A percentile compares a stretch with the other conserved stretches of the same genome.
These are phyloP conservation scores for Xylaria multiplex DNA, from an alignment of 2,329 filamentous ascomycete genomes.

Conservation along the genomic window DNA sequence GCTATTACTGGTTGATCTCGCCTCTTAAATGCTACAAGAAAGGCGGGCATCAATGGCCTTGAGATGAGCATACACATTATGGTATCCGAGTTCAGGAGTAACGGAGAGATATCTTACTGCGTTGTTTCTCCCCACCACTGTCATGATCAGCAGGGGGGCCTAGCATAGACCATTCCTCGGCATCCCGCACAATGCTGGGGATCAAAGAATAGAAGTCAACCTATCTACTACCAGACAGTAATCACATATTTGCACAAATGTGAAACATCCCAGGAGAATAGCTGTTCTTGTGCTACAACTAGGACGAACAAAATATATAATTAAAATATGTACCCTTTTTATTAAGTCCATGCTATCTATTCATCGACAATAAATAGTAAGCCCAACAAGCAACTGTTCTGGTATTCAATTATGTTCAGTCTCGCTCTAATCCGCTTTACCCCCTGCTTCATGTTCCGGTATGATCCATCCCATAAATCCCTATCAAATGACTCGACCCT, in stretches of 20 bases:
- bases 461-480: not conserved
- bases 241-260: not conserved
- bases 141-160: slow-evolving; percentile 3
- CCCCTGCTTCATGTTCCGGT: slow-evolving; percentile 1
- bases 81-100: not conserved
- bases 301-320: not conserved
- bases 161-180: slow-evolving; percentile 17
- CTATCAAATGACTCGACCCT: not conserved
- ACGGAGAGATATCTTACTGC: not conserved
- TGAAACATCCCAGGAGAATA: not conserved
- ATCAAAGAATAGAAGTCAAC: slow-evolving; percentile 17
- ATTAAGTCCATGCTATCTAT: not conserved
- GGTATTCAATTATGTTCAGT: slow-evolving; percentile 3
- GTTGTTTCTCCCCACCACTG: not conserved
- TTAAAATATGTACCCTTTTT: not conserved
- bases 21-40: not conserved
- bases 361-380: not conserved
- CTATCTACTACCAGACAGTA: slow-evolving; percentile 7
- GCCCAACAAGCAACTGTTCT: not conserved
- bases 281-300: not conserved
- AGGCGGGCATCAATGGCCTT: slow-evolving; percentile 1
- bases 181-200: slow-evolving; percentile 13
- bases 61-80: not conserved
- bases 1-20: not conserved
- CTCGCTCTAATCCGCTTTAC: slow-evolving; percentile 1